A percentile compares a stretch with the other conserved stretches of the same genome.
These are phyloP conservation scores for Corymbia maculata DNA, from an alignment of 345 rosid species.

Conservation along the genomic window DNA sequence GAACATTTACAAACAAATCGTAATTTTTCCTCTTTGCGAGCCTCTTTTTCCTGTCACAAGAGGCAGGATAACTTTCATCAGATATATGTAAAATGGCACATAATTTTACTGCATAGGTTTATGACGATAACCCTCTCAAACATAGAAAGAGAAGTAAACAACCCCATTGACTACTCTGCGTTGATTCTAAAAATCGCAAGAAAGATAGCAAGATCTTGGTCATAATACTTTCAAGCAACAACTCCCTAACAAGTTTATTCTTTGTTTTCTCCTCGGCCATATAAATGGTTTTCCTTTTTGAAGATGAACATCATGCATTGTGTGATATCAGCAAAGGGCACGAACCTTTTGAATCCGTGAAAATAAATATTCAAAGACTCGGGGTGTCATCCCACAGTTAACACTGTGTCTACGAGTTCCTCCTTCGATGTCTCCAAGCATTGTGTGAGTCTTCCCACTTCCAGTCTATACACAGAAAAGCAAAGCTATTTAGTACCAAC, in stretches of 20 bases:
- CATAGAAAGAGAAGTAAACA: not conserved
- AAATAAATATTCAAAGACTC: constrained; percentile 88
- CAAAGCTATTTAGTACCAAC: not conserved
- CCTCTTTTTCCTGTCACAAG: constrained; percentile 69
- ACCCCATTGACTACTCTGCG: not conserved
- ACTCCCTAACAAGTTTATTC: not conserved
- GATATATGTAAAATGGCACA: not conserved
- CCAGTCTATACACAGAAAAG: constrained; percentile 58
- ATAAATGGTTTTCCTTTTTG: not conserved
- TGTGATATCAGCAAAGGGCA: not conserved
- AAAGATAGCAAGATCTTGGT: not conserved
- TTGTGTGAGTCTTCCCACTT: constrained; percentile 98
- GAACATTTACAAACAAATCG: constrained; percentile 87
- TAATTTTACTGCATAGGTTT: not conserved
- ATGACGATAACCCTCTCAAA: not conserved
- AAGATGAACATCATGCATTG: not conserved
- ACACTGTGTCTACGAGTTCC: constrained; percentile 94
- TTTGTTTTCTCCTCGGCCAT: not conserved
- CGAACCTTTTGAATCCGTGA: constrained; percentile 86
- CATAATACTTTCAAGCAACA: not conserved
- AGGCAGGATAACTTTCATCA: not conserved
- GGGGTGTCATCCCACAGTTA: constrained; percentile 92
- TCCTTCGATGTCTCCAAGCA: constrained; percentile 99
- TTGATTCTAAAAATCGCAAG: not conserved
- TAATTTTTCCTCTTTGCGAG: constrained; percentile 73